phyloP scores from a whole-genome alignment of 2,329 filamentous ascomycete genomes.

The Dactylellina haptotyla region DNA sequence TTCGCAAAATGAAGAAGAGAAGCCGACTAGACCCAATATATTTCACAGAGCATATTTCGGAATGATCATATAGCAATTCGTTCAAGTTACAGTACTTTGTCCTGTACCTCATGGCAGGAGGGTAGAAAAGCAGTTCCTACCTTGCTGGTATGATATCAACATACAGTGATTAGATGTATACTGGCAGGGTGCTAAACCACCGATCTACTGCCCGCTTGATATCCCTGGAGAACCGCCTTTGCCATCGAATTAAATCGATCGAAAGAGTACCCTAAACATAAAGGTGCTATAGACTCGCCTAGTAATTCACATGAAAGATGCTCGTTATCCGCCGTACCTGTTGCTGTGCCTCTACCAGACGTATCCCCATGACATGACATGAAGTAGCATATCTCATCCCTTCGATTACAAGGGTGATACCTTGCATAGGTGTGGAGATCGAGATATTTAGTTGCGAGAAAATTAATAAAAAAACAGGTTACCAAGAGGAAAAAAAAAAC shows the following conservation, averaged over 20 bases:
- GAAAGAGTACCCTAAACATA: background rate
- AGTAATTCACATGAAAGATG: background rate
- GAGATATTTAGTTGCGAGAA: constrained; percentile 1
- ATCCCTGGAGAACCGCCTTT: background rate
- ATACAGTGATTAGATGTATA: background rate
- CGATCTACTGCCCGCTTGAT: constrained; percentile 5
- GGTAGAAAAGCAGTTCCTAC: no score
- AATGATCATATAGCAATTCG: background rate
- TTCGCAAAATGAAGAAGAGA: no score
- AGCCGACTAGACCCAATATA: no score
- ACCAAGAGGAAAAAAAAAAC: background rate
- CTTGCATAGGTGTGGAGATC: constrained; percentile 34
- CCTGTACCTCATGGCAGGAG: background rate
- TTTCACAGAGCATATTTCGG: no score
- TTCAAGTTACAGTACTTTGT: no score
- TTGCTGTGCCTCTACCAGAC: background rate
- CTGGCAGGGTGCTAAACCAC: background rate
- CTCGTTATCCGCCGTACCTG: background rate
- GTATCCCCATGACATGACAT: background rate
- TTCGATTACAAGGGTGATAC: constrained; percentile 31
- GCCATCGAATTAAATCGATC: background rate
- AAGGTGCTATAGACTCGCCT: background rate
- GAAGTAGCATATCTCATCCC: background rate
- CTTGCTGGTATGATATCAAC: constrained; percentile 28
- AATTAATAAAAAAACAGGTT: constrained; percentile 1